phyloP scores from a whole-genome alignment of 768 basidiomycete species.

The Clitopilus hobsonii region DNA sequence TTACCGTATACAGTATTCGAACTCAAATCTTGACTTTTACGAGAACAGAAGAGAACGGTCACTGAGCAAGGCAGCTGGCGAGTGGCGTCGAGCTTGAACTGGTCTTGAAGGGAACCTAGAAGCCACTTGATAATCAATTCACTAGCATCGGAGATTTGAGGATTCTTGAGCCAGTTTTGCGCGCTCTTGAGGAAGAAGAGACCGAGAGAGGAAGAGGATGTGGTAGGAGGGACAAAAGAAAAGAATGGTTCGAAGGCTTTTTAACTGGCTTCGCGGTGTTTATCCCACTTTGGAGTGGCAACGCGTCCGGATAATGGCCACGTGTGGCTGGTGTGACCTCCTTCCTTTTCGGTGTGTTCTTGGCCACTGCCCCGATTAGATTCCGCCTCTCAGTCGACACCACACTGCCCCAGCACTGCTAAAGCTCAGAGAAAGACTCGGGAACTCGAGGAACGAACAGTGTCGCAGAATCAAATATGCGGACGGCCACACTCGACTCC shows the following conservation, averaged over 20 bases:
- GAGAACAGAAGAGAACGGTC: no score
- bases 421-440: neutral
- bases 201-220: neutral
- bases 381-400: neutral
- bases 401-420: neutral
- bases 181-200: neutral
- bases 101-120: no score
- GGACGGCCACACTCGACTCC: constrained; percentile 48
- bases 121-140: no score
- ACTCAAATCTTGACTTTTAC: no score
- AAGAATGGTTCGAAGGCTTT: neutral
- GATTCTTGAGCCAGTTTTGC: neutral
- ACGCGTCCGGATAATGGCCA: neutral
- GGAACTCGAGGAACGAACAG: neutral
- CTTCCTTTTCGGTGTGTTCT: neutral
- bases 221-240: neutral
- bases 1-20: no score
- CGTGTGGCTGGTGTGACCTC: neutral
- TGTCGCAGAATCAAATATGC: constrained; percentile 15
- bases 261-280: neutral
- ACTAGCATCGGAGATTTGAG: neutral
- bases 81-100: no score
- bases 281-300: neutral
- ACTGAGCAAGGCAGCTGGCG: no score
- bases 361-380: neutral